These are phyloP conservation scores for Myrica gale DNA, from an alignment of 306 rosid species.

Conservation along the genomic window DNA sequence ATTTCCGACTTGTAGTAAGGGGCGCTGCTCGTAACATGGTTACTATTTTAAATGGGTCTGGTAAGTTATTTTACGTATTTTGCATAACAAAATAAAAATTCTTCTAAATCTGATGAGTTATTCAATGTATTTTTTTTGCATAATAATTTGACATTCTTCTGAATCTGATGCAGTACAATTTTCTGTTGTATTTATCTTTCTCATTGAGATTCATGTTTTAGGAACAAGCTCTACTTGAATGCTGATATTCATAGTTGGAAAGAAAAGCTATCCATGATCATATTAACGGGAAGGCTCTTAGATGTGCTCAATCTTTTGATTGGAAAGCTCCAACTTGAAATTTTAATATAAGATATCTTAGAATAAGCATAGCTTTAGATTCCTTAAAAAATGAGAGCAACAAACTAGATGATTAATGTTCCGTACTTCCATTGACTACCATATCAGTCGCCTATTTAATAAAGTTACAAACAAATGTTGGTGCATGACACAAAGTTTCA, in stretches of 20 bases:
- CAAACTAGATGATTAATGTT: too few species aligned
- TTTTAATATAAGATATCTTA: background rate
- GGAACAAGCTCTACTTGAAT: too few species aligned
- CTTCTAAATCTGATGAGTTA: background rate
- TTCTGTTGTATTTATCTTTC: too few species aligned
- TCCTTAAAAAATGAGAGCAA: too few species aligned
- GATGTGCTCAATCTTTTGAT: background rate
- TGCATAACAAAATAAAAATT: background rate
- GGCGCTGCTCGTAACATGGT: constrained; percentile 97
- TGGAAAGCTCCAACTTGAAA: constrained; percentile 23
- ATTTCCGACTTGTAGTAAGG: constrained; percentile 96
- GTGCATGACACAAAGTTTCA: constrained; percentile 16
- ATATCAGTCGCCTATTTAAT: background rate
- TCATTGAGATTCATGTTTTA: too few species aligned
- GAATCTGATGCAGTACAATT: too few species aligned
- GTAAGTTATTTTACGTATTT: constrained; percentile 49
- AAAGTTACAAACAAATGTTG: constrained; percentile 8
- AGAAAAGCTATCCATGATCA: background rate
- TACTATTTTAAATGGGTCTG: constrained; percentile 85
- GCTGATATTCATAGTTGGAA: background rate
- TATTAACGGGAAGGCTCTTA: background rate
- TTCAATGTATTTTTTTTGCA: background rate
- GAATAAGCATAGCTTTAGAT: too few species aligned
- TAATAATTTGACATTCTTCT: too few species aligned
- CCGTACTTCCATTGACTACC: too few species aligned